Percentiles rank a stretch among this genome's conserved stretches.
Conservation (phyloP, 495 filamentous ascomycete species). For the Penicillium maclennaniae region DNA sequence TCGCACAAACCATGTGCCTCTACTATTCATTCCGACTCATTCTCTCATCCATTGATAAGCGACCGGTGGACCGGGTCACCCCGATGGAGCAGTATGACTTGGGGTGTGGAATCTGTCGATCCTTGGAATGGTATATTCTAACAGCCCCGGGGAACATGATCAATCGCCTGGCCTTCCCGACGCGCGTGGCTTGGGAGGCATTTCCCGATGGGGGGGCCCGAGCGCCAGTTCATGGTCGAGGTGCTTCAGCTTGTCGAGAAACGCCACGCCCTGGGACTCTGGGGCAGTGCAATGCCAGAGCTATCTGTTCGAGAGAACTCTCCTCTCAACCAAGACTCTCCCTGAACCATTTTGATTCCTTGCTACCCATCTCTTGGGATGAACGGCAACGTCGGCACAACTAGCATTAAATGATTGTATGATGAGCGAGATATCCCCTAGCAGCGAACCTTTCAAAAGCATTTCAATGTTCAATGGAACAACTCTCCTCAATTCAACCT, state of each 20-base stretch:
- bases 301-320: conserved; percentile 30
- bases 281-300: conserved; percentile 42
- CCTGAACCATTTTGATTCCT: not conserved
- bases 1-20: conserved; percentile 43
- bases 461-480: not conserved
- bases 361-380: not conserved
- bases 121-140: conserved; percentile 39
- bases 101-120: conserved; percentile 42
- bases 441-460: conserved; percentile 1
- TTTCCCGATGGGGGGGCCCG: conserved; percentile 35
- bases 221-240: conserved; percentile 36
- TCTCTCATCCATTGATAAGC: conserved; percentile 36
- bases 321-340: conserved; percentile 13
- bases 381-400: not conserved
- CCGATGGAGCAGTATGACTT: conserved; percentile 37
- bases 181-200: conserved; percentile 43
- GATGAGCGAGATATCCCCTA: conserved; percentile 8
- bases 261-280: conserved; percentile 38
- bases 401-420: not conserved
- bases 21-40: conserved; percentile 38
- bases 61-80: conserved; percentile 31
- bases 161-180: conserved; percentile 43
- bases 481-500: not conserved
- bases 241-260: conserved; percentile 40
- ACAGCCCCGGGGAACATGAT: conserved; percentile 45